These are phyloP conservation scores for Alternaria postmessia DNA, from an alignment of 2,329 filamentous ascomycete genomes.

Conservation along the genomic window DNA sequence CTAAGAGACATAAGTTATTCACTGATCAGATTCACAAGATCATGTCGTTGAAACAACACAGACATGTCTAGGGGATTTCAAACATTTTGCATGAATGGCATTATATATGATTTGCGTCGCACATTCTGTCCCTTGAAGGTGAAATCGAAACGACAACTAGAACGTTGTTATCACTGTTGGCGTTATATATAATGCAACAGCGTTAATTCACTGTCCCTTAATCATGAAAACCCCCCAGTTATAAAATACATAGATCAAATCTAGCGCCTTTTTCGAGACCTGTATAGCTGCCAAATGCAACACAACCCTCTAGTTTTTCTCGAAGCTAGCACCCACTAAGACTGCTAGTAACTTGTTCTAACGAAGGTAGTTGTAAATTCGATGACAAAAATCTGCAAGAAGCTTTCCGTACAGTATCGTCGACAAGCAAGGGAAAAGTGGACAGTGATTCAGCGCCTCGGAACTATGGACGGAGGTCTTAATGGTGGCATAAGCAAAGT, in stretches of 20 bases:
- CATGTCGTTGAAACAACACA: not conserved
- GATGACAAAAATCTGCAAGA: slow-evolving; percentile 10
- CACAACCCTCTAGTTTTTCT: not conserved
- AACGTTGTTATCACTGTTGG: not conserved
- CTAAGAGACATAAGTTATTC: not conserved
- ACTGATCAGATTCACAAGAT: not conserved
- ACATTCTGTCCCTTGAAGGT: not conserved
- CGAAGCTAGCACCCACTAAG: not conserved
- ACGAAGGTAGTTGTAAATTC: not conserved
- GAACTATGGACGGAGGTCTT: slow-evolving; percentile 14
- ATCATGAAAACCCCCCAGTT: not conserved
- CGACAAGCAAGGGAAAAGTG: slow-evolving; percentile 1
- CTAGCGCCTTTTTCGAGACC: not conserved
- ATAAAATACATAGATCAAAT: not conserved
- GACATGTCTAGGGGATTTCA: too few relatives aligned
- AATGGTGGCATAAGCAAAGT: slow-evolving; percentile 15
- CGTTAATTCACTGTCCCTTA: not conserved
- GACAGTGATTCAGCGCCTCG: slow-evolving; percentile 5
- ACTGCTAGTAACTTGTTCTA: not conserved
- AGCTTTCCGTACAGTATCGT: slow-evolving; percentile 2
- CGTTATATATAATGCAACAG: not conserved
- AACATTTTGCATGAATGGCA: not conserved
- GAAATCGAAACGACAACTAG: not conserved
- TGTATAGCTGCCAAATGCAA: not conserved
- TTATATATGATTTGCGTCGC: not conserved